These are phyloP conservation scores for Aspergillus ustus DNA, from an alignment of 2,329 filamentous ascomycete species.

Conservation along the genomic window DNA sequence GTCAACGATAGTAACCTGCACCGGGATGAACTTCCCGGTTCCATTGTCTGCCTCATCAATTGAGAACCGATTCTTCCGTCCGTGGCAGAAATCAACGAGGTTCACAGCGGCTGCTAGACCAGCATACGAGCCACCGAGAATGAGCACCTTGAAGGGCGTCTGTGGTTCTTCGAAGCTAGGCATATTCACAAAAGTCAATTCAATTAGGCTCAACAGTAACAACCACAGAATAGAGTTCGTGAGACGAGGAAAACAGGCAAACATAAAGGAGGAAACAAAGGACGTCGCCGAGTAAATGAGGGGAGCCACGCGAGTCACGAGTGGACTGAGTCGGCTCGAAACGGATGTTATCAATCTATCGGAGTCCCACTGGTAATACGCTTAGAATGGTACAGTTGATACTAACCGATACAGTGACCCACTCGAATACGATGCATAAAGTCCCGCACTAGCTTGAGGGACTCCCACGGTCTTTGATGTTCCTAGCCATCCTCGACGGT, in stretches of 20 bases:
- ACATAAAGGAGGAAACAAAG: not conserved
- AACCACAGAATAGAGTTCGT: not conserved
- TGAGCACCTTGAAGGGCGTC: conserved; percentile 52
- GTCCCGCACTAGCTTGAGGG: not conserved
- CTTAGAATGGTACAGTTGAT: not conserved
- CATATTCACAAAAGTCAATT: conserved; percentile 16
- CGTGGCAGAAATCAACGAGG: conserved; percentile 67
- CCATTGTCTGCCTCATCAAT: conserved; percentile 7
- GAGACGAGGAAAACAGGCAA: not conserved
- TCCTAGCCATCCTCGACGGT: not conserved
- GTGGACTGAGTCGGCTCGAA: conserved; percentile 14
- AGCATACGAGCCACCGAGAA: conserved; percentile 71
- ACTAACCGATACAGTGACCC: conserved; percentile 2
- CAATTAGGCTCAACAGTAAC: not conserved
- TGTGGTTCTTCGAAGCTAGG: conserved; percentile 20
- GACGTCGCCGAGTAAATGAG: not conserved
- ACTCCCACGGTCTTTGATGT: not conserved
- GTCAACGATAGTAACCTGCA: conserved; percentile 76
- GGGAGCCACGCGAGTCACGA: not conserved
- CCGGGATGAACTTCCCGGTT: conserved; percentile 47
- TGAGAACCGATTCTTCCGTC: conserved; percentile 31
- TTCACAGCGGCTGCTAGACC: conserved; percentile 70
- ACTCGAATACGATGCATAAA: not conserved
- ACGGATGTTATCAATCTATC: conserved; percentile 17
- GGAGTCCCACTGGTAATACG: conserved; percentile 7